Base-by-base conservation (phyloP, 106 monocot genomes). In the Narthecium ossifragum region DNA sequence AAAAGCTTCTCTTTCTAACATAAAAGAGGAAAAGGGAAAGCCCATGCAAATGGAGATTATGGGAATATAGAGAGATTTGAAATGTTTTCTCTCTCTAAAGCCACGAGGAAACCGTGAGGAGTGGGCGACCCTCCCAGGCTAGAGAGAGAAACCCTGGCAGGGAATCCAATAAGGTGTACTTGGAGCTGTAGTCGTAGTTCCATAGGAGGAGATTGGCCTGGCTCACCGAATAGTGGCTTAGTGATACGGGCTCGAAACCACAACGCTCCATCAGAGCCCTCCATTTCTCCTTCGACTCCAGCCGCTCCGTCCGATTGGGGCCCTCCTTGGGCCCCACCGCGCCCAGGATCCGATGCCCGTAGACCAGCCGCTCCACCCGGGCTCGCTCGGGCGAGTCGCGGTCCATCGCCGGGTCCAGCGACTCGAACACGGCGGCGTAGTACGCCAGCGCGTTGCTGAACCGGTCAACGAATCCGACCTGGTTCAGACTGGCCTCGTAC, bases 91-190 rank as follows among this genome's bases (percentile, higher is more conserved):
- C 28, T 14, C 28, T 55, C 28, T 55, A 94, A 31, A 68, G 68
- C 98, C 98, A 98, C 5, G 98, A 66, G 17, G 98, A 98, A 24
- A 98, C 86, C 23, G 90, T 79, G 46, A 98, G 75, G 38, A 98
- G 78, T 0, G 86, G 81, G 27, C 67, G 67, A 14, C 67, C 81
- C 51, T 84, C 71, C 90, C 90, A 98, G 0, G 84, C 81, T 2
- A 98, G 64, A 0, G 98, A 81, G 32, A 98, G 74, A 61, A 86
- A 89, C n/a, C 63, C 74, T 26, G 79, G 67, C 17, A 37, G n/a
- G 25, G 84, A 79, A 38, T 91, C 87, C 40, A 82, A 54, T 32
- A 98, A 58, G 6, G 71, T 63, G 70, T 87, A 98, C 64, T 74
- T 81, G 41, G 70, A 15, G 57, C 87, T 91, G 62, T 90, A 98